Conservation (phyloP, 177 flowering plant species). For the Vitis hybrid region DNA sequence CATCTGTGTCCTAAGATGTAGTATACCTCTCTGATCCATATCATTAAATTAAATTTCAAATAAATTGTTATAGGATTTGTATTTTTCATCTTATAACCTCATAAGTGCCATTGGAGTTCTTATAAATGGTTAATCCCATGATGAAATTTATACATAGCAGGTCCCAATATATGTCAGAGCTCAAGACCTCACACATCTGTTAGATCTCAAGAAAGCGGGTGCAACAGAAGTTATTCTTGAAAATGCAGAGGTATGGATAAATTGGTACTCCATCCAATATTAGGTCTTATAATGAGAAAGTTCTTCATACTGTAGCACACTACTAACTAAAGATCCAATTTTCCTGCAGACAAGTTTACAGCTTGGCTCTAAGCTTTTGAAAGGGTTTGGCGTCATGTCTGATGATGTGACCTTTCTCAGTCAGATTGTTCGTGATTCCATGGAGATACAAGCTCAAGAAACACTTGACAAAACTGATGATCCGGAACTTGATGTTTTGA, state of each 20-base stretch:
- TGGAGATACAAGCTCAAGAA: conserved; percentile 88
- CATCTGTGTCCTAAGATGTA: too few species aligned
- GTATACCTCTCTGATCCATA: too few species aligned
- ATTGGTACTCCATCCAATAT: conserved; percentile 5
- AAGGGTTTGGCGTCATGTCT: conserved; percentile 92
- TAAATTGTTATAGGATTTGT: too few species aligned
- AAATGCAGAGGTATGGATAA: conserved; percentile 67
- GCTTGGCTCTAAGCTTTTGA: conserved; percentile 91
- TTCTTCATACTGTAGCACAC: neutral
- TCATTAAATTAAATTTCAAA: too few species aligned
- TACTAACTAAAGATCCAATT: neutral
- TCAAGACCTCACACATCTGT: conserved; percentile 69
- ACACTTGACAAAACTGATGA: conserved; percentile 38
- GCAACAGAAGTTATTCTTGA: conserved; percentile 96
- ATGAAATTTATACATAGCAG: conserved; percentile 33
- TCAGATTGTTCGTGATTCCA: conserved; percentile 80
- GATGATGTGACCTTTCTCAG: conserved; percentile 91
- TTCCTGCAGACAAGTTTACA: conserved; percentile 85
- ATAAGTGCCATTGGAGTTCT: neutral
- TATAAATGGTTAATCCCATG: neutral
- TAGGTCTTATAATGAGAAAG: neutral
- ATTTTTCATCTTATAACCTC: too few species aligned
- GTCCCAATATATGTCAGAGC: conserved; percentile 93
- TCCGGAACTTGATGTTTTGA: conserved; percentile 51
- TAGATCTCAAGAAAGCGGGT: conserved; percentile 90